Evolutionary conservation across 2,329 filamentous ascomycete species (phyloP), one percentile per base, ranked within the genome.

Genomic region (Mycosphaerella sp.): DNA sequence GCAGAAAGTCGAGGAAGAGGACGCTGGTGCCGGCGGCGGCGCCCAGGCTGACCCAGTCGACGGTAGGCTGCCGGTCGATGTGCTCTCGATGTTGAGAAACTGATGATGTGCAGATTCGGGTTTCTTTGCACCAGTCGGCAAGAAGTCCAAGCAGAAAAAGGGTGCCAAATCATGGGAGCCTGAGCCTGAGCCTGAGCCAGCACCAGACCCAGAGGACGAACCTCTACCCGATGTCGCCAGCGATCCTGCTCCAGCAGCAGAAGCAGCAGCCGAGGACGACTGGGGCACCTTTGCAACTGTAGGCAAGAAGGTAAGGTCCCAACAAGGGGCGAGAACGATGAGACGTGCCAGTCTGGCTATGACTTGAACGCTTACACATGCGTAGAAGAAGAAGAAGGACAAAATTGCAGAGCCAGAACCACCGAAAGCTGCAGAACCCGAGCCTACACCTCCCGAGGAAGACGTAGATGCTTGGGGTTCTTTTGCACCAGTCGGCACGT

Each of bases 301-400:
- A n/a, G 39, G 45, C 34, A 76, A 73, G 60, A 75, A 74, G 56
- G 72, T 62, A 17, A n/a, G n/a, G n/a, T n/a, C n/a, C n/a, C n/a
- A n/a, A n/a, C n/a, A n/a, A n/a, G n/a, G n/a, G n/a, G n/a, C n/a
- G n/a, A n/a, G n/a, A n/a, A n/a, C n/a, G n/a, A n/a, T n/a, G n/a
- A 16, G n/a, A 25, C 21, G 21, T 25, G 21, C 4, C 6, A 25
- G 7, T 6, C 7, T 25, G 21, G 21, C 21, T 6, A 34, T n/a
- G 13, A 12, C 10, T 8, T 34, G 30, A 4, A 34, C 13, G 13
- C 30, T 34, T 34, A 34, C 30, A 34, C 30, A 12, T 8, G 10
- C 30, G 13, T n/a, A 34, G 30, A 54, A 55, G 55, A 62, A 55
- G 55, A 62, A 52, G 51, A 60, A 61, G 49, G 62, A 52, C 43